These are phyloP conservation scores for Suillus lakei DNA, from an alignment of 768 basidiomycete genomes.

Conservation along the genomic window DNA sequence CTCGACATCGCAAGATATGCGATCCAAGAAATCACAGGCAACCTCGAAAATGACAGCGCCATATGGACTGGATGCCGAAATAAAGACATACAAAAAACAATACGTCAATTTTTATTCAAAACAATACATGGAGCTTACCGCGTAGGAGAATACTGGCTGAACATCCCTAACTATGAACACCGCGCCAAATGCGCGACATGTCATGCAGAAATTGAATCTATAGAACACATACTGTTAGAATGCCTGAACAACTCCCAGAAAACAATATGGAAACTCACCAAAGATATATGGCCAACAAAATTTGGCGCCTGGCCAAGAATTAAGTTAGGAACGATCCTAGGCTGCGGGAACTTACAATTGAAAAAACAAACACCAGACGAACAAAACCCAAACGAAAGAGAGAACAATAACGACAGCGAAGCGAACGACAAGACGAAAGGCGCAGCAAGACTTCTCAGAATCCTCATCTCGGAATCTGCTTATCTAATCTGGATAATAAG, in stretches of 20 bases:
- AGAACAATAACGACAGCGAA: neutral
- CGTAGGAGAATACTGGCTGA: neutral
- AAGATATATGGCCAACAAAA: neutral
- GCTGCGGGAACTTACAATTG: neutral
- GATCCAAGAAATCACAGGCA: neutral
- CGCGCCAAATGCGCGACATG: neutral
- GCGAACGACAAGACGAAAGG: neutral
- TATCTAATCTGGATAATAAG: neutral
- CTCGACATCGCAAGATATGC: neutral
- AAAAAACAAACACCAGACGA: neutral
- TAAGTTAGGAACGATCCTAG: neutral
- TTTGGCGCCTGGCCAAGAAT: neutral
- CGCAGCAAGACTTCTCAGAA: neutral
- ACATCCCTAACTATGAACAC: neutral
- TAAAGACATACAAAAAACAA: neutral
- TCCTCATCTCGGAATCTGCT: neutral
- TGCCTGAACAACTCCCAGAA: neutral
- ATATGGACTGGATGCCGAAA: neutral
- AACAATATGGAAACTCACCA: neutral
- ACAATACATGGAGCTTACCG: too few relatives aligned
- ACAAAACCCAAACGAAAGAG: neutral
- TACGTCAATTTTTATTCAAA: neutral
- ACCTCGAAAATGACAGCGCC: neutral
- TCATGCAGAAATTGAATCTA: neutral
- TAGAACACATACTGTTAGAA: neutral